phyloP scores from a whole-genome alignment of 2,329 filamentous ascomycete species.

The Metarhizium robertsii region DNA sequence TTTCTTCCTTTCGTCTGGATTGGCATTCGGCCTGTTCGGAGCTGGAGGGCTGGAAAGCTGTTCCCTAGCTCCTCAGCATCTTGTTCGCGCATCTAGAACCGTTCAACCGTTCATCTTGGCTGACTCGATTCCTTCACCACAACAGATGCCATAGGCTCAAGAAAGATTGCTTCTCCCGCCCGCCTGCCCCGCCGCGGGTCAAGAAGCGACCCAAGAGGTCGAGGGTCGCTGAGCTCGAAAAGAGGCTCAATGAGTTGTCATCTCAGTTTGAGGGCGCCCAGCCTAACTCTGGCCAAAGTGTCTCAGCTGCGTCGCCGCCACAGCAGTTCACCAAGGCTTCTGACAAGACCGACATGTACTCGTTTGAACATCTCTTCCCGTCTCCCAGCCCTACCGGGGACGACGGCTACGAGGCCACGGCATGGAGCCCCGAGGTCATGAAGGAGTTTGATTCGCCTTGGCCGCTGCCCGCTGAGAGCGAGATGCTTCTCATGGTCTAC shows the following conservation, averaged over 20 bases:
- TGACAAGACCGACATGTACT: slow-evolving; percentile 14
- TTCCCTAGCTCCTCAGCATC: background rate
- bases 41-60: background rate
- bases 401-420: slow-evolving; percentile 12
- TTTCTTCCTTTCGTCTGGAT: background rate
- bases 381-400: slow-evolving; percentile 13
- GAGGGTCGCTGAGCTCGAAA: slow-evolving; percentile 40
- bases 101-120: background rate
- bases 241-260: slow-evolving; percentile 38
- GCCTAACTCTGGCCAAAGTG: slow-evolving; percentile 9
- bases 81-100: background rate
- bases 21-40: background rate
- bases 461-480: slow-evolving; percentile 32
- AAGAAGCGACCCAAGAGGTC: slow-evolving; percentile 38
- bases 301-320: slow-evolving; percentile 6
- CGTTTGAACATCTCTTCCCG: slow-evolving; percentile 28
- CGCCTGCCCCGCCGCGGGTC: slow-evolving; percentile 36
- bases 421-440: slow-evolving; percentile 12
- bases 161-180: slow-evolving; percentile 37
- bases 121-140: background rate
- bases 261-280: slow-evolving; percentile 28
- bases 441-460: slow-evolving; percentile 24
- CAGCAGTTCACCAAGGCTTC: slow-evolving; percentile 2
- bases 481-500: slow-evolving; percentile 28
- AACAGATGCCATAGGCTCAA: slow-evolving; percentile 36